phyloP scores from a whole-genome alignment of 139 green algal genomes.

The Picochlorum costavermella region DNA sequence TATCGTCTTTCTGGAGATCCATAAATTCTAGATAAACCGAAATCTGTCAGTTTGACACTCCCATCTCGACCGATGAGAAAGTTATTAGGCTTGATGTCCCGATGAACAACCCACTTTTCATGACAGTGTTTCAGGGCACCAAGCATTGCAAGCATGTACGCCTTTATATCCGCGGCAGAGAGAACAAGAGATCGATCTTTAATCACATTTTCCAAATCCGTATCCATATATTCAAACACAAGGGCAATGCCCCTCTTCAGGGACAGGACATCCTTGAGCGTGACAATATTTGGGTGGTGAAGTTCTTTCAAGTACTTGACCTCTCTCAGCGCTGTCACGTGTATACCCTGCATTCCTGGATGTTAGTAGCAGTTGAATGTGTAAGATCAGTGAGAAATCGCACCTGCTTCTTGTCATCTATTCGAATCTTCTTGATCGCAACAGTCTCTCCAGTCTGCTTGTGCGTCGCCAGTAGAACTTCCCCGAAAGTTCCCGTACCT shows the following conservation, averaged over 20 bases:
- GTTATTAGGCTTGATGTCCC: constrained; percentile 91
- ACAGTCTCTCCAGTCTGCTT: constrained; percentile 82
- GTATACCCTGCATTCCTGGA: constrained; percentile 51
- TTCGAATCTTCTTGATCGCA: constrained; percentile 81
- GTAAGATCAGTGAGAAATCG: background rate
- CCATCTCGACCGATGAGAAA: constrained; percentile 55
- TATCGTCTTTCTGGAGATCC: constrained; percentile 53
- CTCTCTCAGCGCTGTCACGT: constrained; percentile 80
- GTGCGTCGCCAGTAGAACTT: constrained; percentile 63
- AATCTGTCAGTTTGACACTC: constrained; percentile 80
- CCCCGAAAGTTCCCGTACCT: constrained; percentile 66
- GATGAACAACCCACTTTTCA: constrained; percentile 68
- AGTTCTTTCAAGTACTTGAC: constrained; percentile 87
- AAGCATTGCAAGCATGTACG: constrained; percentile 76
- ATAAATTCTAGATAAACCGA: constrained; percentile 73
- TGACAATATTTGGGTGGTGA: constrained; percentile 58
- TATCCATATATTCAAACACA: constrained; percentile 77
- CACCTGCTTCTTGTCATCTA: constrained; percentile 38
- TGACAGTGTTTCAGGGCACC: constrained; percentile 60
- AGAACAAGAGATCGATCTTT: constrained; percentile 64
- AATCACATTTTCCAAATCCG: constrained; percentile 77
- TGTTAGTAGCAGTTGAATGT: too few relatives aligned
- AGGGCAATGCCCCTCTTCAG: constrained; percentile 50
- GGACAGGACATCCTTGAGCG: constrained; percentile 70
- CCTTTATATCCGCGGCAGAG: constrained; percentile 66